phyloP scores from a whole-genome alignment of 805 yeast genomes.

The Allodekkera sacchari region DNA sequence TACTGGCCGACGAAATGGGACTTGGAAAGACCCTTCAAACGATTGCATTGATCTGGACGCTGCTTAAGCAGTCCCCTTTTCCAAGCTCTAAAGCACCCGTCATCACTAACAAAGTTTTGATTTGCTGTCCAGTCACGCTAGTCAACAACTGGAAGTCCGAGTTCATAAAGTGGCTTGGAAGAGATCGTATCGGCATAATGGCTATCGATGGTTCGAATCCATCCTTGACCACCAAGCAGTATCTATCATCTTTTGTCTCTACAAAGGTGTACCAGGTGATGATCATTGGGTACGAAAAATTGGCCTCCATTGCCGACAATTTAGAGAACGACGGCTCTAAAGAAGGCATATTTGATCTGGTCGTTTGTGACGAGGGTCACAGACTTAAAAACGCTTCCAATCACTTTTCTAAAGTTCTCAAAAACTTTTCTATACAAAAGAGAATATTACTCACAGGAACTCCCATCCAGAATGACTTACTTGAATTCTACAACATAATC shows the following conservation, averaged over 20 bases:
- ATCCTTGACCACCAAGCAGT: conserved; percentile 39
- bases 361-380: conserved; percentile 95
- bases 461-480: conserved; percentile 77
- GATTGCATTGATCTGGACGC: conserved; percentile 76
- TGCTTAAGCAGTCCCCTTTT: conserved; percentile 57
- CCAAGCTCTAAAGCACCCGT: conserved; percentile 28
- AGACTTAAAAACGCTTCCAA: conserved; percentile 69
- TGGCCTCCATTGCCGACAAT: conserved; percentile 46
- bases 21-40: conserved; percentile 85
- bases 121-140: conserved; percentile 89
- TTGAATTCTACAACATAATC: conserved; percentile 72
- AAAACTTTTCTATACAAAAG: conserved; percentile 41
- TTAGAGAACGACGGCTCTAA: conserved; percentile 27
- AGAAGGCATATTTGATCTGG: conserved; percentile 49
- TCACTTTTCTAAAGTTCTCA: conserved; percentile 60
- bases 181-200: conserved; percentile 56
- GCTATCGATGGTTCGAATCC: conserved; percentile 40
- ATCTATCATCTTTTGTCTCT: conserved; percentile 51
- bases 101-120: conserved; percentile 47
- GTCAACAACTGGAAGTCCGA: conserved; percentile 84
- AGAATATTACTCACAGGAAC: conserved; percentile 62
- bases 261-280: conserved; percentile 74
- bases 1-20: conserved; percentile 97
- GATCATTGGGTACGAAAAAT: conserved; percentile 82
- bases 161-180: conserved; percentile 81